Base-by-base conservation (phyloP, 2,329 filamentous ascomycete genomes). In the Ilyonectria destructans region DNA sequence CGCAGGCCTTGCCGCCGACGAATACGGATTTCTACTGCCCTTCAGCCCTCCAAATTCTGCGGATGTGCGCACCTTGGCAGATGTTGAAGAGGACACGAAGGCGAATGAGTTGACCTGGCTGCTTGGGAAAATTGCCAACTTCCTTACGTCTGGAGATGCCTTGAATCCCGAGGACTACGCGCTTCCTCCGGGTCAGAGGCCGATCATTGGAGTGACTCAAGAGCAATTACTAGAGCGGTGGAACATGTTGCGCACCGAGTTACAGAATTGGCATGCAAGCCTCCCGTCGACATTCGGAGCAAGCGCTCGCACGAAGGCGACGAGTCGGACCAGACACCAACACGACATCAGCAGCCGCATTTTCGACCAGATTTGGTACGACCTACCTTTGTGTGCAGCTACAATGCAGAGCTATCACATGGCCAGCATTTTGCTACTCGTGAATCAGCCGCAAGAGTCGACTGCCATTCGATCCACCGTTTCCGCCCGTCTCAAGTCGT, bases 361-460 rank as follows among this genome's bases (percentile, higher is more conserved):
- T 4, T 87, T 86, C 77, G 84, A 79, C 0, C 88, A 91, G 74
- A 84, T 90, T 13, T 92, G 90, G 89, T 91, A 90, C 77, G 85
- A 86, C 59, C 82, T 89, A 0, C 85, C 89, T 0, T 87, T 92
- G 84, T 92, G 89, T 78, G 89, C 88, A 0, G 89, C 89, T 2
- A 89, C 89, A 1, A 91, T 91, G 85, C 89, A 91, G 73, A 86
- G 85, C 67, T 91, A 90, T 70, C 88, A 92, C 73, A 91, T 92
- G 82, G 88, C 88, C 1, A 85, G 88, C 49, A 89, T 91, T 12
- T 84, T 91, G 5, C 77, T 92, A 0, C 83, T 90, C 13, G 84
- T 90, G 69, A 91, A 92, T 35, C 69, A 64, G 4, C 74, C 74
- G 0, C 74, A 75, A 51, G 74, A 75, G 6, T 75, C 70, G 2